Evolutionary conservation across 2,329 filamentous ascomycete genomes (phyloP), one percentile per base, ranked within the genome.

Genomic region (Amauroascus verrucosus): DNA sequence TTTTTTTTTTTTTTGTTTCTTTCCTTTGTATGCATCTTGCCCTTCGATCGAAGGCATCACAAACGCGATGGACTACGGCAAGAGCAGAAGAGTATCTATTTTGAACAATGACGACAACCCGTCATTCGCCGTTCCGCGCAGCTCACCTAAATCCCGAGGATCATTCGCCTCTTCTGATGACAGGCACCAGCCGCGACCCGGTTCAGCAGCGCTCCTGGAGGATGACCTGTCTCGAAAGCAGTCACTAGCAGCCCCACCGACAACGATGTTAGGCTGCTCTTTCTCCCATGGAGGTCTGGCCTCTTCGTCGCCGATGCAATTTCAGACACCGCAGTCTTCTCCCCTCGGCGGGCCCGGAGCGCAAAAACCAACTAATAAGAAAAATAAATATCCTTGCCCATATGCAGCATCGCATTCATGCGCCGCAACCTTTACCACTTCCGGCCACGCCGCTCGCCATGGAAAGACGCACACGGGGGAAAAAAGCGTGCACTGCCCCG

Each of bases 381-480:
- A 83, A 70, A 83, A 82, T 66, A 81, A 80, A 67, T 83, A 83
- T 60, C 80, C 81, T 1, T 84, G 81, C 59, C 81, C 81, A 0
- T 79, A 82, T 63, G 78, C 80, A 1, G 75, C 77, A 59, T 74
- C 77, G 49, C 79, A 76, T 63, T 72, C 74, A 50, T 84, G 81
- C 70, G 70, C 68, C 48, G 79, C 82, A 56, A 82, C 76, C 46
- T 84, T 84, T 67, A 84, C 81, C 50, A 84, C 81, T 4, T 84
- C 81, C 0, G 81, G 81, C 48, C 81, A 84, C 61, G 81, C 81
- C 6, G 80, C 81, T n/a, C 77, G 81, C 18, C 81, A 84, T 61
- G 80, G 81, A 26, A 84, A 84, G 68, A 83, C 83, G 67, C 81
- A 84, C 68, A 84, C 81, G 0, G 81, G 81, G 53, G 81, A 83